Percentiles rank a stretch among this genome's conserved stretches.
phyloP scores from a whole-genome alignment of 352 stramenopile genomes.

The Blastocystis sp. region DNA sequence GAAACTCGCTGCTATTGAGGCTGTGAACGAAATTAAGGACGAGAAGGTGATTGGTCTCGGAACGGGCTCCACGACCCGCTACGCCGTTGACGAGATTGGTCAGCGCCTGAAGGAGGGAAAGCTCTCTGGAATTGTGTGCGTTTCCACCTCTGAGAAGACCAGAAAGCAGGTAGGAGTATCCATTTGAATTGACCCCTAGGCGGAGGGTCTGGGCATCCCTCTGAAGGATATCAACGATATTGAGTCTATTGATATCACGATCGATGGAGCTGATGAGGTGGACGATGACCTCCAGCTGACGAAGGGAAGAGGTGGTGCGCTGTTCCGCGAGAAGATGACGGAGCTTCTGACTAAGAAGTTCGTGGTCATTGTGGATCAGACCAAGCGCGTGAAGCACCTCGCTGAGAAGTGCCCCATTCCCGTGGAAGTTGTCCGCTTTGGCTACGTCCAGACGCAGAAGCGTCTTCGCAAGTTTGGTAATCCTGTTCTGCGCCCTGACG shows the following conservation, averaged over 20 bases:
- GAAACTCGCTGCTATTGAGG: conserved; percentile 10
- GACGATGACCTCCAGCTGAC: conserved; percentile 21
- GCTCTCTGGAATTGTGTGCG: conserved; percentile 58
- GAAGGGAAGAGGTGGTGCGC: conserved; percentile 11
- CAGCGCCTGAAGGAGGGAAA: conserved; percentile 35
- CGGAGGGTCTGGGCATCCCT: conserved; percentile 54
- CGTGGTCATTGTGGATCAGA: conserved; percentile 40
- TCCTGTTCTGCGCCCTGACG: neutral
- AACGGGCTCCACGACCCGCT: conserved; percentile 58
- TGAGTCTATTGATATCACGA: conserved; percentile 56
- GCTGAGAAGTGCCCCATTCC: neutral
- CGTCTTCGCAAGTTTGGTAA: neutral
- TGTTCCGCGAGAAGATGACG: conserved; percentile 23
- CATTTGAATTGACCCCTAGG: neutral
- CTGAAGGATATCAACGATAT: conserved; percentile 54
- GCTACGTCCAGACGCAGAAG: neutral
- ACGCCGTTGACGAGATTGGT: conserved; percentile 58
- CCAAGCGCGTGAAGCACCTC: neutral
- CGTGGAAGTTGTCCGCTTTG: conserved; percentile 14
- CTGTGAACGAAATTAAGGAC: conserved; percentile 53
- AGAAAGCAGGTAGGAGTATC: neutral
- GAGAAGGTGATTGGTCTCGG: conserved; percentile 58
- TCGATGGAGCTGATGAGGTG: conserved; percentile 59
- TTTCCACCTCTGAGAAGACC: conserved; percentile 57
- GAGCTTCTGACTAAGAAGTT: conserved; percentile 28